Base-by-base conservation (phyloP, 2,329 filamentous ascomycete species). In the Calonectria ilicicola region DNA sequence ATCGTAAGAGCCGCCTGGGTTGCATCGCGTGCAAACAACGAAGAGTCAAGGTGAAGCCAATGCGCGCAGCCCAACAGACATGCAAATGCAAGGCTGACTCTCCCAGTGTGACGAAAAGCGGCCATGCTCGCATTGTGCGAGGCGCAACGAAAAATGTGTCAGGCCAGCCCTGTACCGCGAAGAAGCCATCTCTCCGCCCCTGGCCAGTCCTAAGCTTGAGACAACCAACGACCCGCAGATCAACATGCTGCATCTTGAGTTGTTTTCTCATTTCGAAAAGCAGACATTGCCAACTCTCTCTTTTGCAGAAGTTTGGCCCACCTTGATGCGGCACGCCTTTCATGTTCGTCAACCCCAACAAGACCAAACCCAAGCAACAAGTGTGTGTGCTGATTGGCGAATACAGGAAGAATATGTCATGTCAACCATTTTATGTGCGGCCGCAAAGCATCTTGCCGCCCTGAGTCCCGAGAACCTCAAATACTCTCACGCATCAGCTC, bases 1-100 rank as follows among this genome's bases (percentile, higher is more conserved):
- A 67, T 47, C 65, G 65, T n/a, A 67, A 67, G 44, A 67, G 65
- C 40, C 51, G 65, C 29, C 65, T 40, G 9, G 65, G 65, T 4
- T 67, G 65, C 32, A 4, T 27, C 3, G 65, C 51, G 17, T 67
- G 65, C 65, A 67, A 67, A 21, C 35, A 26, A 9, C 65, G 65
- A 8, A 35, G 42, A 5, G 65, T 67, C n/a, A 67, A 67, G 65
- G 65, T 67, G 35, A 35, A 38, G 17, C 10, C 10, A 23, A 10
- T 10, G 10, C 10, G 7, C 8, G 40, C n/a, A 29, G 32, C 9
- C 2, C 10, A 23, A 35, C 3, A 10, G 15, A 3, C 29, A 5
- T 42, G 27, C n/a, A 19, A 14, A 19, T n/a, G 26, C 65, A 58
- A n/a, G 58, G 14, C 2, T 14, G 5, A 15, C 27, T n/a, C 23